These are phyloP conservation scores for Gelatoporia subvermispora DNA, from an alignment of 768 basidiomycete species.

Conservation along the genomic window DNA sequence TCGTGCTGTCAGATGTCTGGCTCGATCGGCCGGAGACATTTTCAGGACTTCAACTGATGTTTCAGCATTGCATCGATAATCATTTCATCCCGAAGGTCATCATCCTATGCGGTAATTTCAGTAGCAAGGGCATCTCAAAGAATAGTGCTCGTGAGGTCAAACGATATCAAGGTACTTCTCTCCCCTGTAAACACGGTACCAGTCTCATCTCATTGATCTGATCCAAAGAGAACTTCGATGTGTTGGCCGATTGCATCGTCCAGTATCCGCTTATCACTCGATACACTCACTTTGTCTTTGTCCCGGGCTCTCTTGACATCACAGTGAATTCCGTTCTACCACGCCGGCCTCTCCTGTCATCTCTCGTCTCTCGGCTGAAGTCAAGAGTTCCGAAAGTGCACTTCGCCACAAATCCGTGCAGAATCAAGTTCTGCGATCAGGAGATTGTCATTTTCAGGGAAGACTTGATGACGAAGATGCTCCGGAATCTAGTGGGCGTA, in stretches of 20 bases:
- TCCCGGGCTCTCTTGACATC: constrained; percentile 92
- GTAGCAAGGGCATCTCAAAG: constrained; percentile 72
- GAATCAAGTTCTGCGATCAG: constrained; percentile 92
- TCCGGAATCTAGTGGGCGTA: constrained; percentile 85
- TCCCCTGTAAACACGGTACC: background rate
- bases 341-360: constrained; percentile 72
- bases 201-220: background rate
- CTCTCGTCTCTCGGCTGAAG: constrained; percentile 65
- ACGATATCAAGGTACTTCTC: constrained; percentile 69
- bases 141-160: constrained; percentile 76
- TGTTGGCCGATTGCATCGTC: constrained; percentile 78
- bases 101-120: constrained; percentile 94
- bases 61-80: constrained; percentile 86
- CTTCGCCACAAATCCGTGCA: constrained; percentile 88
- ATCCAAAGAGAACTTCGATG: constrained; percentile 80
- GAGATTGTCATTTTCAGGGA: constrained; percentile 94
- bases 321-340: constrained; percentile 79
- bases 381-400: constrained; percentile 73
- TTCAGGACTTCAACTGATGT: constrained; percentile 73
- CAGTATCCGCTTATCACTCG: constrained; percentile 75
- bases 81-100: constrained; percentile 85
- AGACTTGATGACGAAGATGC: constrained; percentile 89
- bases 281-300: constrained; percentile 84
- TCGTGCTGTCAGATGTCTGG: constrained; percentile 95
- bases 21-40: constrained; percentile 86